These are phyloP conservation scores for Neurospora hispaniola DNA, from an alignment of 495 filamentous ascomycete species.

Conservation along the genomic window DNA sequence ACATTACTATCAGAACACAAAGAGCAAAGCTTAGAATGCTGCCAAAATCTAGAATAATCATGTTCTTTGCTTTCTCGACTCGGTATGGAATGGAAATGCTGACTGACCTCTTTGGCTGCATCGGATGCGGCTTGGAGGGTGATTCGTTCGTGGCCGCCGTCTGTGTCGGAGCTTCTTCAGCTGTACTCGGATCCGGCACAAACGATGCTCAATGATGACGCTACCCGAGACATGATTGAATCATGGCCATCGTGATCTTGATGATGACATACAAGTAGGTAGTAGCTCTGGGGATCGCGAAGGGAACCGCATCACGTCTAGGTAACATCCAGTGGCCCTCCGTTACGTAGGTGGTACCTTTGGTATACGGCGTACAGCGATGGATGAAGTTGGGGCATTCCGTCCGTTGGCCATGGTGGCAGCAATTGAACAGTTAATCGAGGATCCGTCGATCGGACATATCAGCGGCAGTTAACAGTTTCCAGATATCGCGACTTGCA, in stretches of 20 bases:
- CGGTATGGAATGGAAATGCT: neutral
- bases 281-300: neutral
- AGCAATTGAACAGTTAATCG: neutral
- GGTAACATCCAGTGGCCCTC: neutral
- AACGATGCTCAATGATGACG: neutral
- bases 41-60: neutral
- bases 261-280: neutral
- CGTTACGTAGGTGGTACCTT: neutral
- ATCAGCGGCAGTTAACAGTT: neutral
- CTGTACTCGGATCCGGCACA: neutral
- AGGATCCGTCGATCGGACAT: neutral
- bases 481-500: neutral
- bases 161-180: neutral
- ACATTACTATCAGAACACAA: conserved; percentile 65
- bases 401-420: neutral
- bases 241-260: neutral
- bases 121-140: neutral
- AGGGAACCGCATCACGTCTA: neutral
- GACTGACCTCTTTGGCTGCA: neutral
- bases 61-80: neutral
- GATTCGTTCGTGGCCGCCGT: neutral
- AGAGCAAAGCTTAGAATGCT: conserved; percentile 28
- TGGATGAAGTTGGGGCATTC: neutral
- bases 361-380: neutral
- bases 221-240: neutral